phyloP scores from a whole-genome alignment of 495 filamentous ascomycete species.

The Talaromyces ruber region DNA sequence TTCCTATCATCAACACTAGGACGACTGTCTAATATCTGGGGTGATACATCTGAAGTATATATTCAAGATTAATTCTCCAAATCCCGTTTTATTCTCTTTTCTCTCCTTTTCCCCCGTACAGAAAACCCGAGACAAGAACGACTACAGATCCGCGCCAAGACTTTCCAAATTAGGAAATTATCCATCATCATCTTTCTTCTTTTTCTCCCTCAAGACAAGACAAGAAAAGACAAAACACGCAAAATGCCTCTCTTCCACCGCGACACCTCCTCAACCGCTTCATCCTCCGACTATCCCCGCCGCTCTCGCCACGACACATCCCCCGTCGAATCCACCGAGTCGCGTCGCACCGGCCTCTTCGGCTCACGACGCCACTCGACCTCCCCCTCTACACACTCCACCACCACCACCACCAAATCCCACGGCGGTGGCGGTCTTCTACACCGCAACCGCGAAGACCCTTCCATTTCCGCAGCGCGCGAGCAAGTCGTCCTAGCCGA shows the following conservation, averaged over 20 bases:
- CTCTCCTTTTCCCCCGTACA: neutral
- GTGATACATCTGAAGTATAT: neutral
- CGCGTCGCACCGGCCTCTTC: constrained; percentile 5
- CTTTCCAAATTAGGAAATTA: neutral
- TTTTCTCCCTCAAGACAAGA: neutral
- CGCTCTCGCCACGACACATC: constrained; percentile 11
- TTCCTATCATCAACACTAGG: too few relatives aligned
- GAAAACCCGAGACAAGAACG: neutral
- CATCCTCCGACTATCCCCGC: constrained; percentile 8
- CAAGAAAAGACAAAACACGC: neutral
- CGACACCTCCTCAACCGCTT: neutral
- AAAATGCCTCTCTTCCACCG: constrained; percentile 25
- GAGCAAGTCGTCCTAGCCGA: constrained; percentile 52
- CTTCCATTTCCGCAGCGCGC: constrained; percentile 46
- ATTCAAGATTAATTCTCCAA: neutral
- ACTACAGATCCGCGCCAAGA: neutral
- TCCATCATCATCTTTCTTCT: neutral
- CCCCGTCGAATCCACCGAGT: constrained; percentile 9
- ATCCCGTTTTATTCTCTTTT: neutral
- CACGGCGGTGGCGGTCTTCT: constrained; percentile 31
- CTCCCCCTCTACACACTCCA: constrained; percentile 7
- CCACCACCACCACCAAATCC: constrained; percentile 16
- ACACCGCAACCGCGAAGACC: constrained; percentile 42
- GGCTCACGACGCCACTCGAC: constrained; percentile 10
- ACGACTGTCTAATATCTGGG: neutral